Evolutionary conservation across 2,329 filamentous ascomycete genomes (phyloP), one percentile per base, ranked within the genome.

Genomic region (Cryphonectria japonica): DNA sequence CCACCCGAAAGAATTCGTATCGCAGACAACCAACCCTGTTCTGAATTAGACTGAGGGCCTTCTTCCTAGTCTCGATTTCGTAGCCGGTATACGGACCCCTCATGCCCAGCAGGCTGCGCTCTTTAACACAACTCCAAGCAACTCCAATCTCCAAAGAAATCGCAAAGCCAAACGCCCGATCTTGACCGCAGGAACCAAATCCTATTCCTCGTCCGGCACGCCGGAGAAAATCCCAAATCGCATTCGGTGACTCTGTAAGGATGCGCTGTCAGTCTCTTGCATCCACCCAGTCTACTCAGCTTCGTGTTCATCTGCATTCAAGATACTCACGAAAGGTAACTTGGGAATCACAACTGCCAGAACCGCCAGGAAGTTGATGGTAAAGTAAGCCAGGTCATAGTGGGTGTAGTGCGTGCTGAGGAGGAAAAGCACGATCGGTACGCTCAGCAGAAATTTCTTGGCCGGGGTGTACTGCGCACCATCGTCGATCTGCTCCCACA

Each of bases 401-500:
- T 98, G 95, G 63, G 96, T 98, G 83, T 98, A 99, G 83, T 99
- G 96, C 34, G 96, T 99, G 87, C 95, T 98, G 77, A 98, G 86
- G 69, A 99, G 88, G 82, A 99, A 99, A 74, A 99, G 88, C 74
- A 95, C 88, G 77, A 99, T 97, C 54, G 96, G 96, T 46, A 98
- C 95, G 78, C 92, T 94, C 77, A 98, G 90, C 72, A 99, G 86
- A 79, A 99, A 99, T 83, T 99, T 99, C 87, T 99, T 99, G 75
- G 96, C 93, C 4, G 96, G 96, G 0, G 96, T 99, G 85, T 98
- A 99, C 82, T 99, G 96, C 77, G 96, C 96, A 63, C 96, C 96
- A 78, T 98, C 97, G 85, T 99, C 96, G 81, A 99, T 99, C 84
- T 99, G 96, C 85, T 99, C 96, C 96, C 96, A 99, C 96, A 99